Conservation (phyloP, 148 eudicot species). For the Rhododendron ovatum region DNA sequence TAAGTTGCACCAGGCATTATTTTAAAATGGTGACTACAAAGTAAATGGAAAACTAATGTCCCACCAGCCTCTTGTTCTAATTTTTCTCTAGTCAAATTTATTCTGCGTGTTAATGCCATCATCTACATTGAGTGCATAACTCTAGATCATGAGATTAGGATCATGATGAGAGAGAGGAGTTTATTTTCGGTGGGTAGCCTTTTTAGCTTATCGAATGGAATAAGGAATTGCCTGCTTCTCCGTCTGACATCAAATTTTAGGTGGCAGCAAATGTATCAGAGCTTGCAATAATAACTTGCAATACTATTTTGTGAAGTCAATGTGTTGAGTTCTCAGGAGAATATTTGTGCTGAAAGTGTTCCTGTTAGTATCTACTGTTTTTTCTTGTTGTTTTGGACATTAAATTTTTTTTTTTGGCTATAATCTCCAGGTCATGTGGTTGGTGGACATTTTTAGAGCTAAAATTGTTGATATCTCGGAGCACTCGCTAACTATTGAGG, state of each 20-base stretch:
- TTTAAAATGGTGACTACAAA: not conserved
- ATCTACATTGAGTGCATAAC: not conserved
- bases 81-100: not conserved
- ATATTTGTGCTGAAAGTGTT: not conserved
- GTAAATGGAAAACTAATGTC: not conserved
- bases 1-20: not conserved
- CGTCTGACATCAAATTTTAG: not conserved
- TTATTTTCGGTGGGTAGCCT: not conserved
- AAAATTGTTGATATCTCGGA: conserved; percentile 62
- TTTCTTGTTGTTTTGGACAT: not conserved
- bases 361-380: not conserved
- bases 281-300: not conserved
- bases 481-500: conserved; percentile 59
- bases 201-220: not conserved
- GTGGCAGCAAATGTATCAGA: conserved; percentile 1
- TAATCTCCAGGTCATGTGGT: conserved; percentile 53
- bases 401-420: not conserved
- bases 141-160: not conserved
- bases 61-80: not conserved
- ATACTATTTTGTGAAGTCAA: not conserved
- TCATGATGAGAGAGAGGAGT: not conserved
- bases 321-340: not conserved
- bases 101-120: not conserved
- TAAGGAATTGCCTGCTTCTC: not conserved
- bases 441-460: conserved; percentile 68